Percentiles rank a stretch among this genome's conserved stretches.
phyloP scores from a whole-genome alignment of 2,329 filamentous ascomycete genomes.

The Aureobasidium sp. region DNA sequence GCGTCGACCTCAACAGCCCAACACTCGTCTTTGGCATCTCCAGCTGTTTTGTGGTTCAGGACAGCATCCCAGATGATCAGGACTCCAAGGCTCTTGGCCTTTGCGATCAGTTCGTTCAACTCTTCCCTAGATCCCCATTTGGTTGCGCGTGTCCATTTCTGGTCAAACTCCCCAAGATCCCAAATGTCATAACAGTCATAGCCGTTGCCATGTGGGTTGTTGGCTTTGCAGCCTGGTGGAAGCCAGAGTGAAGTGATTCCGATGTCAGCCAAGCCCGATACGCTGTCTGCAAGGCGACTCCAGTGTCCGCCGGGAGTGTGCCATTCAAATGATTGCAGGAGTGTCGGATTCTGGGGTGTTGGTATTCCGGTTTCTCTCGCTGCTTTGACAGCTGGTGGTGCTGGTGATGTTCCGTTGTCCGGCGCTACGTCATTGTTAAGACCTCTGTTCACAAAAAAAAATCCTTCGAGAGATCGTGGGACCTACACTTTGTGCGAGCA shows the following conservation, averaged over 20 bases:
- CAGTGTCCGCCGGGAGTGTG: constrained; percentile 49
- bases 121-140: constrained; percentile 65
- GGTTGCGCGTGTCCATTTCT: constrained; percentile 55
- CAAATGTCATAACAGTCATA: constrained; percentile 58
- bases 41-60: constrained; percentile 64
- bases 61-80: constrained; percentile 63
- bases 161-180: constrained; percentile 66
- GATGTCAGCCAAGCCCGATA: constrained; percentile 33
- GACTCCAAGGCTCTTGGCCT: constrained; percentile 48
- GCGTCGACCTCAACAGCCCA: constrained; percentile 57
- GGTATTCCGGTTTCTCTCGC: constrained; percentile 24
- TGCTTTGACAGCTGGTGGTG: not conserved
- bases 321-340: constrained; percentile 70
- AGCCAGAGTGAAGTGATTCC: constrained; percentile 61
- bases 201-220: constrained; percentile 55
- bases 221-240: constrained; percentile 64
- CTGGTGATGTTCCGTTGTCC: not conserved
- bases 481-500: constrained; percentile 1
- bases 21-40: constrained; percentile 57
- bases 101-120: constrained; percentile 45
- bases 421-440: constrained; percentile 9
- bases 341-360: constrained; percentile 35
- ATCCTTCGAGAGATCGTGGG: not conserved
- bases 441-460: not conserved
- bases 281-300: constrained; percentile 21